These are phyloP conservation scores for Inga laurina DNA, from an alignment of 306 rosid genomes.

Conservation along the genomic window DNA sequence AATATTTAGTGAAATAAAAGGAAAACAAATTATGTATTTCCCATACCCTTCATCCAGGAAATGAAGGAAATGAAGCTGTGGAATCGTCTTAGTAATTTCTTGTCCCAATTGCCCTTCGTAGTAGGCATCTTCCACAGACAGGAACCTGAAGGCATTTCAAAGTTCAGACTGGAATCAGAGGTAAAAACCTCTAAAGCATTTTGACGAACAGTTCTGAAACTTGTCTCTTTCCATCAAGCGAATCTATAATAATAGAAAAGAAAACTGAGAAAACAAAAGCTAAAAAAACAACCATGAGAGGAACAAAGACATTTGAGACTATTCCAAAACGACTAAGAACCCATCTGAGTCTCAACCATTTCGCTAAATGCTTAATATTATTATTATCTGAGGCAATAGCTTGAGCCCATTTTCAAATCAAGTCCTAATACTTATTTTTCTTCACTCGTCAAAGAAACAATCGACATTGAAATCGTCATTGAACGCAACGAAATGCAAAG, in stretches of 20 bases:
- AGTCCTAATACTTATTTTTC: not conserved
- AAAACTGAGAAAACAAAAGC: not conserved
- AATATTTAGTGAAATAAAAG: not conserved
- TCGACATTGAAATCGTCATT: not conserved
- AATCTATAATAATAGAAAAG: not conserved
- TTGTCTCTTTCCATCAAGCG: not conserved
- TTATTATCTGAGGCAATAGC: not conserved
- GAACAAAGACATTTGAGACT: constrained; percentile 62
- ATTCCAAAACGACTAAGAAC: constrained; percentile 46
- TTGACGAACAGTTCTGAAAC: not conserved
- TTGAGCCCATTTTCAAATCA: not conserved
- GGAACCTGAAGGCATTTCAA: constrained; percentile 60
- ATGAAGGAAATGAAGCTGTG: constrained; percentile 42
- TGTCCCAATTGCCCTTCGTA: constrained; percentile 56
- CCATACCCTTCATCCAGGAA: constrained; percentile 82
- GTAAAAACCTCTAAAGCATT: not conserved
- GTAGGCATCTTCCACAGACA: constrained; percentile 71
- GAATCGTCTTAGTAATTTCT: constrained; percentile 50
- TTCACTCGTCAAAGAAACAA: not conserved
- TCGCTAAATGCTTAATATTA: not conserved
- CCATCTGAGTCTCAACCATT: not conserved
- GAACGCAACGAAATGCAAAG: not conserved
- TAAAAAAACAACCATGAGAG: constrained; percentile 38
- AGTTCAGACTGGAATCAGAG: constrained; percentile 35
- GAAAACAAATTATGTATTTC: not conserved